A percentile compares a stretch with the other conserved stretches of the same genome.
Evolutionary conservation across 176 grass and related monocot species (phyloP).

Genomic region (Microstegium vimineum): DNA sequence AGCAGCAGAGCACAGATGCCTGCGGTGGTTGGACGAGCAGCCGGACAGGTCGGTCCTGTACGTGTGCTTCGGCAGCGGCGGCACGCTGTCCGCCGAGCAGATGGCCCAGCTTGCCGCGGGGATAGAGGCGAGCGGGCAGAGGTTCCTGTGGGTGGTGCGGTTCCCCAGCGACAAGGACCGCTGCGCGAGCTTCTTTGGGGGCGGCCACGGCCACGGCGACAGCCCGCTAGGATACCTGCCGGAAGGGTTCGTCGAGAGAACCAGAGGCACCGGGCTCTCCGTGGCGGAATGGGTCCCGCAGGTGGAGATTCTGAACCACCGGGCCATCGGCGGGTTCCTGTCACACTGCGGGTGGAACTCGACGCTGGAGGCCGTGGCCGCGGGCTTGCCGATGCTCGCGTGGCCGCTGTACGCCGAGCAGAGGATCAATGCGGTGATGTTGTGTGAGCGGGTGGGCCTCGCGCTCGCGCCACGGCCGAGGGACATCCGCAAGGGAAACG

Average conservation of each 20-base stretch:
- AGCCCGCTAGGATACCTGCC: too few species aligned
- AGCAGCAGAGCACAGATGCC: background rate
- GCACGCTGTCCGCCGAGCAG: conserved; percentile 46
- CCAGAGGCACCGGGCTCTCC: too few species aligned
- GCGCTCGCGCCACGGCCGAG: too few species aligned
- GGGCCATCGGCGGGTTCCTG: conserved; percentile 37
- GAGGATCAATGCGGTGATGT: too few species aligned
- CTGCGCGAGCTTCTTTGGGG: conserved; percentile 17
- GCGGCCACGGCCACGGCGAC: too few species aligned
- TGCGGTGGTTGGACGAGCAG: conserved; percentile 72
- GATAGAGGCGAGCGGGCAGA: conserved; percentile 56
- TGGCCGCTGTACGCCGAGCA: too few species aligned
- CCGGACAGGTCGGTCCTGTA: conserved; percentile 54
- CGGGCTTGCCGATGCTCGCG: conserved; percentile 33
- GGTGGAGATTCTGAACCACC: conserved; percentile 11
- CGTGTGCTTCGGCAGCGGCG: conserved; percentile 67
- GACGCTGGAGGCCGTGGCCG: conserved; percentile 35
- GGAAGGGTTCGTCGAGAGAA: too few species aligned
- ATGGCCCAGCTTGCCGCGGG: conserved; percentile 48
- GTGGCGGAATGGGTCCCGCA: too few species aligned
- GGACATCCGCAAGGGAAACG: too few species aligned
- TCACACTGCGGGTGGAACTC: conserved; percentile 89
- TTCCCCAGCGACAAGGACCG: conserved; percentile 34
- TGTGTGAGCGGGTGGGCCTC: too few species aligned
- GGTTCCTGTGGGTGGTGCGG: conserved; percentile 62